phyloP scores from a whole-genome alignment of 352 stramenopile genomes.

The Lagenidium giganteum region DNA sequence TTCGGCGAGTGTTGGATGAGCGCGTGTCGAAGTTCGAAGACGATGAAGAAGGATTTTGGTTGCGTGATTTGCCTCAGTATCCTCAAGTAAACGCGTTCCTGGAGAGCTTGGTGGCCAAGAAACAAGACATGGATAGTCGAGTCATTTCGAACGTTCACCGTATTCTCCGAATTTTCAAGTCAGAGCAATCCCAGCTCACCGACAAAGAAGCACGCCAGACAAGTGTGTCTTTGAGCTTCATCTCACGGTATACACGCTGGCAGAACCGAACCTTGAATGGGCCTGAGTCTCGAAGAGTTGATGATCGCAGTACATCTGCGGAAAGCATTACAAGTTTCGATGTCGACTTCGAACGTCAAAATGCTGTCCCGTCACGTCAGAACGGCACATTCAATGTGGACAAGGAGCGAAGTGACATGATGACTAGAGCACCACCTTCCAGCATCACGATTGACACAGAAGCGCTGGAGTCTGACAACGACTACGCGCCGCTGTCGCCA shows the following conservation, averaged over 20 bases:
- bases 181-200: conserved; percentile 53
- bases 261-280: too few species aligned
- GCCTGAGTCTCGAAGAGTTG: too few species aligned
- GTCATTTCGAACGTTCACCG: conserved; percentile 72
- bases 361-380: conserved; percentile 19
- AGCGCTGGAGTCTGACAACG: too few species aligned
- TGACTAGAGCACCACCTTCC: conserved; percentile 47
- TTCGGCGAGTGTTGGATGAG: conserved; percentile 70
- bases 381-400: conserved; percentile 52
- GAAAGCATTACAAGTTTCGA: conserved; percentile 38
- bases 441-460: conserved; percentile 78
- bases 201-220: conserved; percentile 21
- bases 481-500: too few species aligned
- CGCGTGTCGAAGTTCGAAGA: conserved; percentile 28
- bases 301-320: conserved; percentile 2
- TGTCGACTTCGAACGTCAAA: conserved; percentile 48
- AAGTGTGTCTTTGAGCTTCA: neutral
- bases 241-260: neutral
- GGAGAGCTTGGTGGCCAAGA: conserved; percentile 15
- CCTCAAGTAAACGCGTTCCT: too few species aligned
- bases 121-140: conserved; percentile 23
- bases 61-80: too few species aligned
- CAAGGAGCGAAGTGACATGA: too few species aligned
- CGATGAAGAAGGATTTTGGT: too few species aligned
- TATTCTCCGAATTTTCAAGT: conserved; percentile 64